Evolutionary conservation across 257 asterid species (phyloP).

Genomic region (Pogostemon cablin): DNA sequence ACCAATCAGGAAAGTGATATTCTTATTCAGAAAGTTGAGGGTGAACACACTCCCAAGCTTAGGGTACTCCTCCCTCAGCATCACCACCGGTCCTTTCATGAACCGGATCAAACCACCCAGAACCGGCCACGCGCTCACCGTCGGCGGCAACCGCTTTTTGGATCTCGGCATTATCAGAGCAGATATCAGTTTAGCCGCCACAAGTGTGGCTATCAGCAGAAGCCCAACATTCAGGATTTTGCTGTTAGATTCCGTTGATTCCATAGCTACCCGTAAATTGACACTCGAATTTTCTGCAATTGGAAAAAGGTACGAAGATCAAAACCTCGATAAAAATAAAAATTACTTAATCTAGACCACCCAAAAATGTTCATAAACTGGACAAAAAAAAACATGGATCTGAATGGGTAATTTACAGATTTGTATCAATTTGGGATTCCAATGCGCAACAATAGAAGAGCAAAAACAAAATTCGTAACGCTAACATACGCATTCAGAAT

Average conservation of each 20-base stretch:
- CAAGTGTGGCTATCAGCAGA: conserved; percentile 65
- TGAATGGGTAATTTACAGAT: background rate
- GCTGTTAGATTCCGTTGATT: conserved; percentile 37
- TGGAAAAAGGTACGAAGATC: background rate
- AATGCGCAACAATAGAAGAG: background rate
- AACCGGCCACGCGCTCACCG: conserved; percentile 60
- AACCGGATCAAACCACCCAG: conserved; percentile 75
- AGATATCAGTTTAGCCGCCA: conserved; percentile 66
- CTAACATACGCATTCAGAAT: background rate
- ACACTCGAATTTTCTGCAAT: conserved; percentile 22
- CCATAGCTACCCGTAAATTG: conserved; percentile 43
- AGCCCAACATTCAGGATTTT: conserved; percentile 66
- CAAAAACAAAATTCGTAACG: too few relatives aligned
- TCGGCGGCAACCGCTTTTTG: conserved; percentile 68
- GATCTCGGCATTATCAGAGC: conserved; percentile 74
- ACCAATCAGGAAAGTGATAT: conserved; percentile 83
- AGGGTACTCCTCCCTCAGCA: conserved; percentile 87
- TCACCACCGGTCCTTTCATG: conserved; percentile 80
- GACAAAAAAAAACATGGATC: conserved; percentile 23
- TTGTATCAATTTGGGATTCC: conserved; percentile 15
- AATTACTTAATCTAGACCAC: background rate
- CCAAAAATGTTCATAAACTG: background rate
- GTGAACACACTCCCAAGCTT: conserved; percentile 95
- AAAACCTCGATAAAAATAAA: background rate
- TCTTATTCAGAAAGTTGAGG: conserved; percentile 64